These are phyloP conservation scores for Aspergillus ochraceus DNA, from an alignment of 2,329 filamentous ascomycete species.

Conservation along the genomic window DNA sequence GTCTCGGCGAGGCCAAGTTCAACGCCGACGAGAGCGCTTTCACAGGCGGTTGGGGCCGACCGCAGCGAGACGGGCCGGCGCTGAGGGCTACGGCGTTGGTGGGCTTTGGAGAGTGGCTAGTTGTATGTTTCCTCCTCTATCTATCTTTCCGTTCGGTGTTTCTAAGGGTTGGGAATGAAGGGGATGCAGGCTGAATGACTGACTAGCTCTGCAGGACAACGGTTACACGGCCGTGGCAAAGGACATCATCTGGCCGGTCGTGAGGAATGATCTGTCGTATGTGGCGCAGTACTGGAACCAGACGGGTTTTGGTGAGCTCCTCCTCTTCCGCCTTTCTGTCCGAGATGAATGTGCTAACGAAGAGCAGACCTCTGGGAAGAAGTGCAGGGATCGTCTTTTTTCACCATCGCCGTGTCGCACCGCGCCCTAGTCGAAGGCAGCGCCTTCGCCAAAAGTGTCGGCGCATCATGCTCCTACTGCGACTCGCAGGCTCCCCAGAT, in stretches of 20 bases:
- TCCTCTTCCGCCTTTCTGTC: neutral
- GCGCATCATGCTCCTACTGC: constrained; percentile 61
- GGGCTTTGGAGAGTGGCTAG: constrained; percentile 70
- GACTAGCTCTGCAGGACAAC: too few relatives aligned
- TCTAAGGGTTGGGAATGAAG: too few relatives aligned
- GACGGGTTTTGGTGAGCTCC: constrained; percentile 55
- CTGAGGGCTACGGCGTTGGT: constrained; percentile 73
- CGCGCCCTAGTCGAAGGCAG: constrained; percentile 62
- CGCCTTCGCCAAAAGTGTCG: constrained; percentile 62
- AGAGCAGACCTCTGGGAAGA: constrained; percentile 73
- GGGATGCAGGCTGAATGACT: too few relatives aligned
- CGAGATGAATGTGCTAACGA: neutral
- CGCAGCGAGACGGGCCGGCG: constrained; percentile 77
- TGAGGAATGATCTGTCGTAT: constrained; percentile 74
- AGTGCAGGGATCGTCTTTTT: constrained; percentile 73
- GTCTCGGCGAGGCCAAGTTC: constrained; percentile 73
- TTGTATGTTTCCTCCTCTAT: constrained; percentile 35
- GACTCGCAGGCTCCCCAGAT: constrained; percentile 66
- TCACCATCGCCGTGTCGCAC: constrained; percentile 70
- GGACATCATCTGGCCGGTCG: constrained; percentile 68
- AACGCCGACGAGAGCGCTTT: constrained; percentile 64
- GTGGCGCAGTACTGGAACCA: constrained; percentile 55
- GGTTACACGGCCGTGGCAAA: constrained; percentile 52
- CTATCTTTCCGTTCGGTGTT: neutral
- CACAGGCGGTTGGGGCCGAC: constrained; percentile 69